These are phyloP conservation scores for Lipomyces anomalus DNA, from an alignment of 805 yeast species.

Conservation along the genomic window DNA sequence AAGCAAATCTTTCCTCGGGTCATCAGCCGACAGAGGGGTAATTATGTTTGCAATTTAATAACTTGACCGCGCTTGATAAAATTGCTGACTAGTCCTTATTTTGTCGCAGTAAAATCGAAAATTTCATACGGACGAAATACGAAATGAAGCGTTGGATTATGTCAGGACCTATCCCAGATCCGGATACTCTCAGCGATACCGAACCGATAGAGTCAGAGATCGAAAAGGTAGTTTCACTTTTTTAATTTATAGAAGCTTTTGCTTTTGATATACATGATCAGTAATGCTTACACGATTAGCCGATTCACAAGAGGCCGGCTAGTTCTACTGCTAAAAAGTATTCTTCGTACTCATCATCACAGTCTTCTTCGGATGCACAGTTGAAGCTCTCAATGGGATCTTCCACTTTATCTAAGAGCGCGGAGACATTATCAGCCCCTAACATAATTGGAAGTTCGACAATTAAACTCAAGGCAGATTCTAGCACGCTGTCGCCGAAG, in stretches of 20 bases:
- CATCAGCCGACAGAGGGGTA: conserved; percentile 67
- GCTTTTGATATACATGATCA: no score
- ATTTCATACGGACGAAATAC: conserved; percentile 87
- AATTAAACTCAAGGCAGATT: conserved; percentile 16
- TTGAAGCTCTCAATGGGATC: no score
- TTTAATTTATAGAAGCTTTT: no score
- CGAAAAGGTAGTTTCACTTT: no score
- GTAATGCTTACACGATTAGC: no score
- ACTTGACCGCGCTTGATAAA: neutral
- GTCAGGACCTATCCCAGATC: conserved; percentile 50
- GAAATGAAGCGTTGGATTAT: conserved; percentile 84
- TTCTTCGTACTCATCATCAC: no score
- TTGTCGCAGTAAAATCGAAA: conserved; percentile 59
- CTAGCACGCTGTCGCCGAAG: conserved; percentile 5
- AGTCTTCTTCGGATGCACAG: no score
- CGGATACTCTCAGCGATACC: conserved; percentile 32
- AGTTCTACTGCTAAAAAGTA: no score
- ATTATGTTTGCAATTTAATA: conserved; percentile 4
- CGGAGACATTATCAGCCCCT: no score
- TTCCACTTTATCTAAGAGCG: no score
- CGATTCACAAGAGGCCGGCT: no score
- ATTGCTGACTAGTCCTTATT: neutral
- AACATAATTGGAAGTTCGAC: no score
- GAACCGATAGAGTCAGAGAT: conserved; percentile 8
- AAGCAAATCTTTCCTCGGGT: conserved; percentile 60